Conservation (phyloP, 2,329 filamentous ascomycete species). For the Fusarium sp. region DNA sequence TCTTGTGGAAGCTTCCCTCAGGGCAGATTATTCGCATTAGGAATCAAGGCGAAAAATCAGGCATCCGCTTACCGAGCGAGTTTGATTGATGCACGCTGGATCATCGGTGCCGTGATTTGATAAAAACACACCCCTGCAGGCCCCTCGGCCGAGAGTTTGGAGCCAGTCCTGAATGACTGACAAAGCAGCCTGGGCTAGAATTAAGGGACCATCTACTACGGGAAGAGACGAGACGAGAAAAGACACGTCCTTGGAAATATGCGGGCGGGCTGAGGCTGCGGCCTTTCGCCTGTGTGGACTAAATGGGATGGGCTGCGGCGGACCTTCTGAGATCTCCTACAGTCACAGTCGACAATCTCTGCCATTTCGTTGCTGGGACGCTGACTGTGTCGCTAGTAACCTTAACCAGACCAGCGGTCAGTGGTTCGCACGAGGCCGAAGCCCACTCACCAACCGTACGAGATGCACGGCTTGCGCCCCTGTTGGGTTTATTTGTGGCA, state of each 20-base stretch:
- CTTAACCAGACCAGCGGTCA: slow-evolving; percentile 41
- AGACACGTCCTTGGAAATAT: slow-evolving; percentile 9
- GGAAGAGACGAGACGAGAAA: slow-evolving; percentile 10
- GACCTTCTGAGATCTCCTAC: not conserved
- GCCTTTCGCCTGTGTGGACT: not conserved
- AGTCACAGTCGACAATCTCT: slow-evolving; percentile 23
- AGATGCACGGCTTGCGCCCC: slow-evolving; percentile 18
- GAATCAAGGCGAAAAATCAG: slow-evolving; percentile 29
- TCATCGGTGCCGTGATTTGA: slow-evolving; percentile 5
- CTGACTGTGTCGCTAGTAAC: slow-evolving; percentile 33
- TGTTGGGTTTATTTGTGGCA: slow-evolving; percentile 14
- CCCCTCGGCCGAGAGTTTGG: slow-evolving; percentile 29
- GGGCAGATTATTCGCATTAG: slow-evolving; percentile 33
- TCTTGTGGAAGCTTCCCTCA: slow-evolving; percentile 27
- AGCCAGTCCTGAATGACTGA: slow-evolving; percentile 10
- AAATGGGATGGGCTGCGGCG: not conserved
- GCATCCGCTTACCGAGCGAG: slow-evolving; percentile 11
- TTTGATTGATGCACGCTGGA: slow-evolving; percentile 5
- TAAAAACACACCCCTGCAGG: slow-evolving; percentile 19
- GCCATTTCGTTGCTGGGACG: slow-evolving; percentile 27
- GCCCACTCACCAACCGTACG: slow-evolving; percentile 9
- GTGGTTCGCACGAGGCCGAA: slow-evolving; percentile 19
- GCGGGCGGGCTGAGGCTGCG: slow-evolving; percentile 11
- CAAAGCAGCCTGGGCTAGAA: slow-evolving; percentile 29
- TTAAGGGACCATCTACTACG: slow-evolving; percentile 31